Percentiles rank a stretch among this genome's conserved stretches.
Evolutionary conservation across 345 rosid genomes (phyloP).

Genomic region (Theobroma cacao): DNA sequence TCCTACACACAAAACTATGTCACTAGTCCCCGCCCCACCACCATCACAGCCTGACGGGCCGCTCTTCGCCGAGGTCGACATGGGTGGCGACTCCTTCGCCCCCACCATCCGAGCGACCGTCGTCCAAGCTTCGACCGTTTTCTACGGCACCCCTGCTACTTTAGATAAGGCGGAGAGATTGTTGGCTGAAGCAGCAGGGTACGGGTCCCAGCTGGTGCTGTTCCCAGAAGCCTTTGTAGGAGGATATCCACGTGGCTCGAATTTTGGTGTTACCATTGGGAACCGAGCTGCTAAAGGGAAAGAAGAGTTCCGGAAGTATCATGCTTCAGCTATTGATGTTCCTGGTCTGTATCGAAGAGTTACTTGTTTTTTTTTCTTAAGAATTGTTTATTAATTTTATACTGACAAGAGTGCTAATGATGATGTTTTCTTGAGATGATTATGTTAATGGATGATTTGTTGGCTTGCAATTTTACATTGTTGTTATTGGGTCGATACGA

Average conservation of each 20-base stretch:
- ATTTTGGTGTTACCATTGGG: constrained; percentile 70
- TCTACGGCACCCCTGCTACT: constrained; percentile 90
- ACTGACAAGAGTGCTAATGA: not conserved
- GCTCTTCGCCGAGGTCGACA: constrained; percentile 71
- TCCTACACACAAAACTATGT: constrained; percentile 25
- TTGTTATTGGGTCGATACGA: not conserved
- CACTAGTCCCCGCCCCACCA: constrained; percentile 41
- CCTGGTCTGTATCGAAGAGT: constrained; percentile 49
- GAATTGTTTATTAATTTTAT: not conserved
- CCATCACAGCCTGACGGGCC: constrained; percentile 35
- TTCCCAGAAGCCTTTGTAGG: constrained; percentile 97
- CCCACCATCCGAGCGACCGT: constrained; percentile 79
- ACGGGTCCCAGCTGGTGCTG: constrained; percentile 82
- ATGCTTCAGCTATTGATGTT: constrained; percentile 80
- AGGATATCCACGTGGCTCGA: constrained; percentile 89
- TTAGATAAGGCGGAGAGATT: constrained; percentile 90
- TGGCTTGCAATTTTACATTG: not conserved
- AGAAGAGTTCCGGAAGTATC: constrained; percentile 87
- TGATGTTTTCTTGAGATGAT: not conserved
- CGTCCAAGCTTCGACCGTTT: constrained; percentile 87
- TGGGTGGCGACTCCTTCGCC: constrained; percentile 62
- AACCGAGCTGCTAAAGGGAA: constrained; percentile 70
- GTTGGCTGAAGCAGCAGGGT: constrained; percentile 77
- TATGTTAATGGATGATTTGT: not conserved
- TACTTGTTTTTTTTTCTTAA: not conserved